Conservation (phyloP, 331 rosid species). For the Rosa hybrid region DNA sequence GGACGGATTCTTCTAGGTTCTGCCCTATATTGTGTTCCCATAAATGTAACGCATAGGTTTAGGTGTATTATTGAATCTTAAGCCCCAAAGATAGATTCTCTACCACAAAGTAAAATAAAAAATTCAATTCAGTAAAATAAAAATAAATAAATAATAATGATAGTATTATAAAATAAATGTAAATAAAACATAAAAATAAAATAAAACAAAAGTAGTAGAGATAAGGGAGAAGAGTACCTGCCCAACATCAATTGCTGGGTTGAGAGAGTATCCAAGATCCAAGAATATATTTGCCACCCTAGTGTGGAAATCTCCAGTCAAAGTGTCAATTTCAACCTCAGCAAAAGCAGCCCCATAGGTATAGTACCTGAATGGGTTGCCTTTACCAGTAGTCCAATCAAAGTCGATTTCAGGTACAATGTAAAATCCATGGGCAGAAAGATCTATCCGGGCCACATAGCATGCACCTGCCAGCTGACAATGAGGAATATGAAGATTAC, state of each 20-base stretch:
- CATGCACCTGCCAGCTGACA: slow-evolving; percentile 81
- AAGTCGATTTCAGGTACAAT: slow-evolving; percentile 81
- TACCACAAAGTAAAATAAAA: not conserved
- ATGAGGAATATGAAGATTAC: slow-evolving; percentile 26
- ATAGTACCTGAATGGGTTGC: slow-evolving; percentile 78
- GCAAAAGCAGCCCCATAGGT: slow-evolving; percentile 96
- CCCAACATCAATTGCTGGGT: slow-evolving; percentile 91
- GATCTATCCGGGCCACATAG: slow-evolving; percentile 80
- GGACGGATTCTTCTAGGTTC: not conserved
- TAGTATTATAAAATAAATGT: too few relatives aligned
- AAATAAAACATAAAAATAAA: not conserved
- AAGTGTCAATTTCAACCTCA: slow-evolving; percentile 93
- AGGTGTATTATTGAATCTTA: not conserved
- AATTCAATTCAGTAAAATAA: too few relatives aligned
- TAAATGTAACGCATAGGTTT: not conserved
- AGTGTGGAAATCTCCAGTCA: slow-evolving; percentile 96
- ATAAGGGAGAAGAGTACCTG: slow-evolving; percentile 52
- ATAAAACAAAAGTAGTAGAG: not conserved
- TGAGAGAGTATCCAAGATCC: slow-evolving; percentile 89
- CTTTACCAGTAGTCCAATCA: slow-evolving; percentile 82
- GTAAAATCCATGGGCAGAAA: slow-evolving; percentile 92
- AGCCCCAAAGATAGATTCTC: not conserved
- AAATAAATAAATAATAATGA: too few relatives aligned
- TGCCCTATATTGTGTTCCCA: not conserved
- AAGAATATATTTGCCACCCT: slow-evolving; percentile 61